Base-by-base conservation (phyloP, 257 asterid genomes). In the Lycium ferocissimum region DNA sequence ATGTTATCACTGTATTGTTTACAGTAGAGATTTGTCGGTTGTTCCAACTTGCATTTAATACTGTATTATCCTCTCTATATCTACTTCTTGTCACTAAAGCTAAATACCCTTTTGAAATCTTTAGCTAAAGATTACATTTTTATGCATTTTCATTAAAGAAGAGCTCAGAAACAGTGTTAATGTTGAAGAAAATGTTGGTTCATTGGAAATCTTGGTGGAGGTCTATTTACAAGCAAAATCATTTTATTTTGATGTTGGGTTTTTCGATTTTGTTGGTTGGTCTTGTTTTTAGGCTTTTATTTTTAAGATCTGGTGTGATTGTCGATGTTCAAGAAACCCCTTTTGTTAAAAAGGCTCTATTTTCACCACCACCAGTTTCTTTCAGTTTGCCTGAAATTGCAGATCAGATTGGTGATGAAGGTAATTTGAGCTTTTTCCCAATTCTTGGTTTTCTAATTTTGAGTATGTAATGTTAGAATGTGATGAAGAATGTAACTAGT, bases 221-320 rank as follows among this genome's bases (percentile, higher is more conserved):
- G 87, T 67, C 89, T 56, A 54, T 86, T 53, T 88, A 86, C 62
- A 94, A 90, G 91, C 89, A 84, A 71, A 92, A 89, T 83, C 86
- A 88, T 86, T 86, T 88, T 66, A 84, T 89, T 83, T 45, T 92
- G 22, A 94, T 93, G 90, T 63, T 93, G 84, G 94, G 95, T 18
- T 73, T 89, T 79, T 89, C 91, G 26, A 49, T 92, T 87, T 84
- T 96, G 3, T 71, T 94, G 7, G 87, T 91, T 84, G 95, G 88
- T 67, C 91, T 94, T 83, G 91, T 87, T 79, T 91, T 92, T 85
- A 88, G 85, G 89, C 89, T 93, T 35, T 86, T 92, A 8, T 87
- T 58, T 75, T 84, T 87, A 84, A 88, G 92, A 93, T 91, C 95
- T 79, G 79, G 82, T 79, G 92, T 84, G 61, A 86, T 91, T 70